Evolutionary conservation across 805 yeast species (phyloP).

Genomic region (Saccharomycopsis fermentans): DNA sequence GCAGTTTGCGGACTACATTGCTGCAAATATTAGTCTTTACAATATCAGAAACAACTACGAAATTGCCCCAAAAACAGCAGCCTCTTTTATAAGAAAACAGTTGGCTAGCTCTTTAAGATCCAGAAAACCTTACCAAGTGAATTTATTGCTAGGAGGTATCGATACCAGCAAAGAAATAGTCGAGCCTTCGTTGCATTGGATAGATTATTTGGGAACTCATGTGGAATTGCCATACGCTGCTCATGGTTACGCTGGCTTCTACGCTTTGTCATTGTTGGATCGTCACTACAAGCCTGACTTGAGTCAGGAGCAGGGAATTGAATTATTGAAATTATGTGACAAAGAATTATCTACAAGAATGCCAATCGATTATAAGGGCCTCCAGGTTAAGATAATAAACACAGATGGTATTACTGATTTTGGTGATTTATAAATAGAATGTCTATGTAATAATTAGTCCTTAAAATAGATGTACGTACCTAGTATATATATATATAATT

Average conservation of each 20-base stretch:
- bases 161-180: slow-evolving; percentile 53
- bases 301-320: slow-evolving; percentile 67
- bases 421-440: slow-evolving; percentile 4
- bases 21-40: slow-evolving; percentile 83
- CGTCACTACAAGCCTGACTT: slow-evolving; percentile 77
- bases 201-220: slow-evolving; percentile 89
- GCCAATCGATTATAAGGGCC: slow-evolving; percentile 94
- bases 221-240: slow-evolving; percentile 93
- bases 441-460: background rate
- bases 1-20: slow-evolving; percentile 88
- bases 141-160: slow-evolving; percentile 79
- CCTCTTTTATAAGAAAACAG: slow-evolving; percentile 79
- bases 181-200: slow-evolving; percentile 53
- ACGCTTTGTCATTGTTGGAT: slow-evolving; percentile 81
- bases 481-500: background rate
- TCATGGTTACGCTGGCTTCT: slow-evolving; percentile 97
- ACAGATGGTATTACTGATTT: slow-evolving; percentile 38
- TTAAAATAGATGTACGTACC: background rate
- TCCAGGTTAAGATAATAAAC: slow-evolving; percentile 55
- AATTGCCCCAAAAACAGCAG: slow-evolving; percentile 75
- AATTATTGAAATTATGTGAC: slow-evolving; percentile 61
- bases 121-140: slow-evolving; percentile 93
- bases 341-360: slow-evolving; percentile 72
- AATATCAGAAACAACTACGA: slow-evolving; percentile 78
- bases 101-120: slow-evolving; percentile 83